Conservation (phyloP, 2,329 filamentous ascomycete species). For the Fusarium pseudonygamai region DNA sequence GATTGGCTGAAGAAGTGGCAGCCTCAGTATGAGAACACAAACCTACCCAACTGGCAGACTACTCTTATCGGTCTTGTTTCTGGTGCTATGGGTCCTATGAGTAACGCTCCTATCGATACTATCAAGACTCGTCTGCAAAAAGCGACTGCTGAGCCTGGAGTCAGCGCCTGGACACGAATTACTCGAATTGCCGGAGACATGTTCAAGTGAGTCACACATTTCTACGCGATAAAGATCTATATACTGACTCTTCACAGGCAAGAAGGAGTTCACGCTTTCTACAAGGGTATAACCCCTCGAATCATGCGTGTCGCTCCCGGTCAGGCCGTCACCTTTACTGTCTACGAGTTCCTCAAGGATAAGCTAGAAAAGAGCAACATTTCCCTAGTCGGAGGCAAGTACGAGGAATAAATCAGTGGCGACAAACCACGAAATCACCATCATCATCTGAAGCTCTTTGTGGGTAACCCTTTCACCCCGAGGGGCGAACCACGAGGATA, state of each 20-base stretch:
- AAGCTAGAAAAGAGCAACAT: constrained; percentile 74
- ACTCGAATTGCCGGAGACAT: constrained; percentile 80
- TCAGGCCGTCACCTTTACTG: constrained; percentile 81
- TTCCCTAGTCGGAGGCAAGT: constrained; percentile 68
- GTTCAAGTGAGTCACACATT: constrained; percentile 70
- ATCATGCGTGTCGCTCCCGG: constrained; percentile 98
- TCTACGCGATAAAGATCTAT: accelerated
- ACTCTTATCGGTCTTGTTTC: constrained; percentile 89
- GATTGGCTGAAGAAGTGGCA: constrained; percentile 77
- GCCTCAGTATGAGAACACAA: constrained; percentile 69
- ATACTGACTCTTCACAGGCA: constrained; percentile 62
- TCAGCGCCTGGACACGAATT: constrained; percentile 83
- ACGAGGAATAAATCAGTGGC: constrained; percentile 66
- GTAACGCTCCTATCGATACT: constrained; percentile 97
- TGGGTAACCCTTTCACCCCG: background rate
- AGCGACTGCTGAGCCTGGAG: constrained; percentile 82
- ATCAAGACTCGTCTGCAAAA: constrained; percentile 98
- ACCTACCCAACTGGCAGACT: constrained; percentile 88
- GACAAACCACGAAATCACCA: background rate
- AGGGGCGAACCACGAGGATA: background rate
- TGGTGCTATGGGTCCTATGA: constrained; percentile 94
- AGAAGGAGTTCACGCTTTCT: constrained; percentile 94
- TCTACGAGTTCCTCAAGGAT: constrained; percentile 81
- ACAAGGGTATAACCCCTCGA: constrained; percentile 97
- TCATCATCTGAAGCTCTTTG: background rate